phyloP scores from a whole-genome alignment of 768 basidiomycete genomes.

The Phaeotremella fagi region DNA sequence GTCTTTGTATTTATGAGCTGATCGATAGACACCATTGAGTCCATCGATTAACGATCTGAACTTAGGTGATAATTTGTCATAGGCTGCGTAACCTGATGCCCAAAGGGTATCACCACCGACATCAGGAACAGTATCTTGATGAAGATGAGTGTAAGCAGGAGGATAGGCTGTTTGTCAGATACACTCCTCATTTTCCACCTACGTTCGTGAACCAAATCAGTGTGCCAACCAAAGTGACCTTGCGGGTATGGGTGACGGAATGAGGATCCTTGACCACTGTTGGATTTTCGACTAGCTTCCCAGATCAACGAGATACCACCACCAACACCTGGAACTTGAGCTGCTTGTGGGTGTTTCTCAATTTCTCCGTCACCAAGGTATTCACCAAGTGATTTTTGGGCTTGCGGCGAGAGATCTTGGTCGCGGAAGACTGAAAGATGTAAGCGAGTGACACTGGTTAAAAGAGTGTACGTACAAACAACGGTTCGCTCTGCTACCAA shows the following conservation, averaged over 20 bases:
- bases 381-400: slow-evolving; percentile 42
- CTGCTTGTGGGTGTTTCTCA: slow-evolving; percentile 46
- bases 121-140: slow-evolving; percentile 43
- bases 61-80: slow-evolving; percentile 38
- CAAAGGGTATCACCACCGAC: slow-evolving; percentile 40
- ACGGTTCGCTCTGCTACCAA: slow-evolving; percentile 36
- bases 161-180: slow-evolving; percentile 47
- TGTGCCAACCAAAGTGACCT: slow-evolving; percentile 39
- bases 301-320: slow-evolving; percentile 44
- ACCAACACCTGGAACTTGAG: slow-evolving; percentile 44
- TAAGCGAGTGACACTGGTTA: background rate
- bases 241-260: slow-evolving; percentile 31
- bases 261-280: slow-evolving; percentile 11
- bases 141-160: slow-evolving; percentile 41
- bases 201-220: slow-evolving; percentile 40
- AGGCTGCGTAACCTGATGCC: slow-evolving; percentile 37
- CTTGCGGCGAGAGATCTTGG: slow-evolving; percentile 45
- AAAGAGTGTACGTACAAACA: slow-evolving; percentile 22
- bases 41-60: slow-evolving; percentile 41
- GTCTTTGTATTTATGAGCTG: slow-evolving; percentile 42
- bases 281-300: slow-evolving; percentile 26
- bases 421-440: slow-evolving; percentile 42
- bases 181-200: background rate
- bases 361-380: slow-evolving; percentile 43
- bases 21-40: slow-evolving; percentile 39